A percentile compares a stretch with the other conserved stretches of the same genome.
Conservation (phyloP, 148 eudicot species). For the Cornus kousa region DNA sequence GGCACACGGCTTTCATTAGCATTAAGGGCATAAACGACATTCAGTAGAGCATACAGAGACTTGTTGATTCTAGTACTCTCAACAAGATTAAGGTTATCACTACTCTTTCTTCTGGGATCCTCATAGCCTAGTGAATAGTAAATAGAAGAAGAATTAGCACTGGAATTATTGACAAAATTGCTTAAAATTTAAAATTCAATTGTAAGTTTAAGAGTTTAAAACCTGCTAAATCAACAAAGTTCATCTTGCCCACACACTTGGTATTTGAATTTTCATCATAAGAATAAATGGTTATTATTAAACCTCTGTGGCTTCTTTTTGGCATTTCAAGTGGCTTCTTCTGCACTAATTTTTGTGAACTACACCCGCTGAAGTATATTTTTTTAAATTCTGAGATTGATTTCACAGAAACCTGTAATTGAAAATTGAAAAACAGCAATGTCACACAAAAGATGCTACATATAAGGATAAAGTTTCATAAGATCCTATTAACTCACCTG, state of each 20-base stretch:
- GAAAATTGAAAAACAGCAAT: neutral
- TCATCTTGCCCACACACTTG: slow-evolving; percentile 62
- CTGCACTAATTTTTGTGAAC: slow-evolving; percentile 28
- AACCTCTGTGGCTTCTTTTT: slow-evolving; percentile 66
- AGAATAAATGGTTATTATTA: slow-evolving; percentile 55
- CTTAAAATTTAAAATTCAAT: neutral
- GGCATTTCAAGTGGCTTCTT: slow-evolving; percentile 36
- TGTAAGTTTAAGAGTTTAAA: slow-evolving; percentile 1
- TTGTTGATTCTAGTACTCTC: slow-evolving; percentile 63
- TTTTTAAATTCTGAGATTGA: slow-evolving; percentile 57
- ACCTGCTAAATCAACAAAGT: slow-evolving; percentile 93
- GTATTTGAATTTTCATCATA: slow-evolving; percentile 32
- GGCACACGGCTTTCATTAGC: slow-evolving; percentile 72
- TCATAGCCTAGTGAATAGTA: slow-evolving; percentile 57
- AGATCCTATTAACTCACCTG: slow-evolving; percentile 43
- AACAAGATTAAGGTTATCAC: slow-evolving; percentile 35
- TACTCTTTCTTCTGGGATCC: slow-evolving; percentile 63
- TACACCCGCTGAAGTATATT: slow-evolving; percentile 30
- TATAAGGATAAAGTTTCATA: neutral
- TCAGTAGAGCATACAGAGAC: slow-evolving; percentile 63
- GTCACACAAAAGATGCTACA: neutral
- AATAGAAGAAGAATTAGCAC: neutral
- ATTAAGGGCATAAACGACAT: slow-evolving; percentile 76
- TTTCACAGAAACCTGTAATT: slow-evolving; percentile 49
- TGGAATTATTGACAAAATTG: neutral